Evolutionary conservation across 2,329 filamentous ascomycete species (phyloP).

Genomic region (Annulohypoxylon truncatum): DNA sequence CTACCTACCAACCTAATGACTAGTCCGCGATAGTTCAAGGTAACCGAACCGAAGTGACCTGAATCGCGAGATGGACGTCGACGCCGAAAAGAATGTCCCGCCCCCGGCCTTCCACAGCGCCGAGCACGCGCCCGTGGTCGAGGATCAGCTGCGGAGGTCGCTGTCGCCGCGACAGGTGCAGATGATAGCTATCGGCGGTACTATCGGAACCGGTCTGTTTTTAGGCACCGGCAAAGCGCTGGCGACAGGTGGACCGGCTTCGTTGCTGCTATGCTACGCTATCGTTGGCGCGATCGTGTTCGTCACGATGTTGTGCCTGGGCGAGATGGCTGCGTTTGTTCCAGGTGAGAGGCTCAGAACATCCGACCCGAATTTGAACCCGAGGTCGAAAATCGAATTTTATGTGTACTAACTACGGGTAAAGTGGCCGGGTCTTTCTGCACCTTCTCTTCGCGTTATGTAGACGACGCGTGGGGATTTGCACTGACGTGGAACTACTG

Average conservation of each 20-base stretch:
- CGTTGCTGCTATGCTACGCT: conserved; percentile 67
- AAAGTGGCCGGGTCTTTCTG: conserved; percentile 64
- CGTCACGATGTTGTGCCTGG: conserved; percentile 67
- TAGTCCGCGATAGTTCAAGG: neutral
- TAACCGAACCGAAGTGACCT: neutral
- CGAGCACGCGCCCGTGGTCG: conserved; percentile 25
- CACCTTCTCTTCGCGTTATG: conserved; percentile 65
- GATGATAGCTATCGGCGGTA: conserved; percentile 73
- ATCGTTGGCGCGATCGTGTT: conserved; percentile 69
- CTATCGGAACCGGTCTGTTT: conserved; percentile 71
- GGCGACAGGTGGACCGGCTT: conserved; percentile 69
- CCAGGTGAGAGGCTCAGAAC: conserved; percentile 48
- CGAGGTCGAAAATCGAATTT: neutral
- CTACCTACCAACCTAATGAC: neutral
- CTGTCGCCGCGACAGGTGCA: conserved; percentile 72
- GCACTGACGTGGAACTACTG: conserved; percentile 71
- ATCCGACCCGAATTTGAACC: neutral
- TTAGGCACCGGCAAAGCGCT: conserved; percentile 71
- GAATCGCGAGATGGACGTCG: conserved; percentile 29
- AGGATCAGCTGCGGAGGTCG: conserved; percentile 64
- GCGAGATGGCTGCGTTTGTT: conserved; percentile 70
- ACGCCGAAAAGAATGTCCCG: conserved; percentile 34
- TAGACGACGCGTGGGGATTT: conserved; percentile 66
- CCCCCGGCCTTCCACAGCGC: conserved; percentile 4
- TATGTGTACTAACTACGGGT: neutral